Percentiles rank a stretch among this genome's conserved stretches.
Evolutionary conservation across 169 alveolate species (phyloP).

Genomic region (Eimeria zaria): DNA sequence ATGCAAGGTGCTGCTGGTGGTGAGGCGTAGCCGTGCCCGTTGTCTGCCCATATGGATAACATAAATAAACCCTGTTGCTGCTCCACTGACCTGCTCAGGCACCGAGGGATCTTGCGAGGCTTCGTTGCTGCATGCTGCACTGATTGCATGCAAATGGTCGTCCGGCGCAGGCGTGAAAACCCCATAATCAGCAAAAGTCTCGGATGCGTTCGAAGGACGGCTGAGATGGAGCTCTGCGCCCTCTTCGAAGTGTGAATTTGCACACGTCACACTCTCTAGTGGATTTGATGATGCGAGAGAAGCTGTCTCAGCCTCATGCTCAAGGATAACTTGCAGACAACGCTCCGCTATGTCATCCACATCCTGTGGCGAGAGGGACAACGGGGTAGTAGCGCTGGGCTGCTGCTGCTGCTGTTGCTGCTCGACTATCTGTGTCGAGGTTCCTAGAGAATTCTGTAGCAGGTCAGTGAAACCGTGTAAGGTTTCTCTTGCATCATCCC

Average conservation of each 20-base stretch:
- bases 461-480: not conserved
- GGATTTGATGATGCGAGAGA: not conserved
- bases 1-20: not conserved
- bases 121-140: constrained; percentile 16
- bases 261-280: not conserved
- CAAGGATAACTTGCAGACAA: constrained; percentile 38
- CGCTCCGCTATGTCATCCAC: not conserved
- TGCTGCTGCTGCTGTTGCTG: constrained; percentile 1
- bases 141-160: not conserved
- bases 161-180: not conserved
- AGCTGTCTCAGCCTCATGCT: constrained; percentile 32
- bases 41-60: not conserved
- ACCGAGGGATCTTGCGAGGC: constrained; percentile 31
- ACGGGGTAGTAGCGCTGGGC: not conserved
- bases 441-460: not conserved
- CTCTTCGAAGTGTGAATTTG: not conserved
- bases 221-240: not conserved
- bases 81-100: constrained; percentile 51
- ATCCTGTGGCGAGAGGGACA: not conserved
- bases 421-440: not conserved
- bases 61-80: not conserved
- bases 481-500: not conserved
- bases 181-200: constrained; percentile 17
- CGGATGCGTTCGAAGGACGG: not conserved
- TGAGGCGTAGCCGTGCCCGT: not conserved